A percentile compares a stretch with the other conserved stretches of the same genome.
Conservation (phyloP, 176 grass and related monocot genomes). For the Oryza longistaminata region DNA sequence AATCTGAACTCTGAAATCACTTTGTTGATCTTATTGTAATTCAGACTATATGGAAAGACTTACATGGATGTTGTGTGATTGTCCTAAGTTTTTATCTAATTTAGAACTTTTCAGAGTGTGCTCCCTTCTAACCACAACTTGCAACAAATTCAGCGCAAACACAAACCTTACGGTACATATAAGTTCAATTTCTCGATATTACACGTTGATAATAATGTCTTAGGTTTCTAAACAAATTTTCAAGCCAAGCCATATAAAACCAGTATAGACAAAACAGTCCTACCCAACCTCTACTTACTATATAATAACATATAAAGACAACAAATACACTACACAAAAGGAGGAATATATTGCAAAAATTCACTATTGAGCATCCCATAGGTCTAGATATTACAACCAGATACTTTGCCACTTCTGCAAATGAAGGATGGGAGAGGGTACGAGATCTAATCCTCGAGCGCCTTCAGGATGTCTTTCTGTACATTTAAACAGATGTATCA, state of each 20-base stretch:
- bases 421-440: neutral
- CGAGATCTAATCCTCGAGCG: slow-evolving; percentile 43
- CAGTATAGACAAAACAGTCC: neutral
- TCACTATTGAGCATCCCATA: neutral
- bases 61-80: too few species aligned
- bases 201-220: neutral
- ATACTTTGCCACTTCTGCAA: slow-evolving; percentile 31
- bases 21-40: too few species aligned
- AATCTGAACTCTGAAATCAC: too few species aligned
- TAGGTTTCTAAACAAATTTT: neutral
- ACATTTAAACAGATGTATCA: slow-evolving; percentile 36
- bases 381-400: neutral
- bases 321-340: neutral
- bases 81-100: too few species aligned
- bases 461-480: slow-evolving; percentile 83
- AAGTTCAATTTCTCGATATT: neutral
- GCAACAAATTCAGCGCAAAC: neutral
- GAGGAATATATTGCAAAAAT: neutral
- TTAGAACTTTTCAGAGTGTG: too few species aligned
- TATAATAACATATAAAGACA: neutral
- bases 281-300: slow-evolving; percentile 17
- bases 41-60: too few species aligned
- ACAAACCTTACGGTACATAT: neutral
- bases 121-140: neutral
- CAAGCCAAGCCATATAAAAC: neutral